Conservation (phyloP, 164 flowering plant species). For the Vitis labrusca region DNA sequence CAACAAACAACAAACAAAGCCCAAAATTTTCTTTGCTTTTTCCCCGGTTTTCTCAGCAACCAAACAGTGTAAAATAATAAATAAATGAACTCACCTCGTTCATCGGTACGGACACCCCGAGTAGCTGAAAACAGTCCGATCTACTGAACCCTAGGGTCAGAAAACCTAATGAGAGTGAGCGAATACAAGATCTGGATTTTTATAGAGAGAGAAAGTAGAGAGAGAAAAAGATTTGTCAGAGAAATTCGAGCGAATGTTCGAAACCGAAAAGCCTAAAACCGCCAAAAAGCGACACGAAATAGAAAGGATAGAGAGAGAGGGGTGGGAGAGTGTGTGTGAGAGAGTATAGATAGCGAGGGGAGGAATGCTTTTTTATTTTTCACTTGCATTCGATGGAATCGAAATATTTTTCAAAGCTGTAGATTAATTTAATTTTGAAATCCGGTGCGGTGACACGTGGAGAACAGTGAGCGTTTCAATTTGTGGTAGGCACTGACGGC, state of each 20-base stretch:
- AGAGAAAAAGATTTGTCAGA: constrained; percentile 4
- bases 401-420: constrained; percentile 7
- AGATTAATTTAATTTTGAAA: no score
- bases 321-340: neutral
- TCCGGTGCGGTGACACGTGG: no score
- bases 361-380: constrained; percentile 9
- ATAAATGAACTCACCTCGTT: constrained; percentile 8
- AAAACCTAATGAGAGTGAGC: neutral
- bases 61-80: constrained; percentile 8
- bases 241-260: constrained; percentile 25
- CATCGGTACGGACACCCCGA: constrained; percentile 5
- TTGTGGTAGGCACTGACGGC: no score
- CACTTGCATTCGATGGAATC: constrained; percentile 20
- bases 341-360: neutral
- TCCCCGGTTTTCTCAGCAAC: constrained; percentile 14
- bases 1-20: neutral
- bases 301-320: constrained; percentile 2
- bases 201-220: constrained; percentile 1
- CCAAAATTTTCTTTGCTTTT: neutral
- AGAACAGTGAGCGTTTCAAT: no score
- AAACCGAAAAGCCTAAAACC: constrained; percentile 23
- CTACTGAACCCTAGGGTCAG: neutral
- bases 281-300: constrained; percentile 23
- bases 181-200: constrained; percentile 4
- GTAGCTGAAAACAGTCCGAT: constrained; percentile 18